Percentiles rank a stretch among this genome's conserved stretches.
Evolutionary conservation across 2,329 filamentous ascomycete genomes (phyloP).

Genomic region (Metarhizium sp.): DNA sequence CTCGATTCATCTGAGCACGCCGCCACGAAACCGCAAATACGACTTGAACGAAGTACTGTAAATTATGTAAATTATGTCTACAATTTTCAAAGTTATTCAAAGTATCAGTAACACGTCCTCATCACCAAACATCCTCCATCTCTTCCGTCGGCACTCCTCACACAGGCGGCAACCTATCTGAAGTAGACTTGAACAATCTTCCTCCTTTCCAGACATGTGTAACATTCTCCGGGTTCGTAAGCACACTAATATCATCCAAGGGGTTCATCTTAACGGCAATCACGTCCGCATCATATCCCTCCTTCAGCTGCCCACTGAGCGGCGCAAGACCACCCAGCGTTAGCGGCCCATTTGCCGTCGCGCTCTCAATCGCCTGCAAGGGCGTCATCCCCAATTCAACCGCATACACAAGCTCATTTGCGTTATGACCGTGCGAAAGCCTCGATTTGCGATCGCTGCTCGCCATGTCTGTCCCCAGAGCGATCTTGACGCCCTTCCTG

Average conservation of each 20-base stretch:
- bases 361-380: conserved; percentile 40
- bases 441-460: conserved; percentile 20
- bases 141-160: not conserved
- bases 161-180: not conserved
- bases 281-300: conserved; percentile 38
- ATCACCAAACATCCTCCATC: too few relatives aligned
- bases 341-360: conserved; percentile 33
- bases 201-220: conserved; percentile 34
- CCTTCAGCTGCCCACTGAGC: conserved; percentile 34
- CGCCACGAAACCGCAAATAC: too few relatives aligned
- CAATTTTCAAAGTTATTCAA: too few relatives aligned
- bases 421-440: conserved; percentile 21
- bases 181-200: conserved; percentile 25
- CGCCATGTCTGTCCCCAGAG: conserved; percentile 30
- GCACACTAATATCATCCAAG: conserved; percentile 29
- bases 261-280: conserved; percentile 33
- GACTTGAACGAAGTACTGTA: too few relatives aligned
- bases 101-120: too few relatives aligned
- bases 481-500: conserved; percentile 25
- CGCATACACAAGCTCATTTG: conserved; percentile 35
- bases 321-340: conserved; percentile 33
- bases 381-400: conserved; percentile 39
- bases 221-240: conserved; percentile 28
- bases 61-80: too few relatives aligned
- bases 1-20: too few relatives aligned